Conservation (phyloP, 257 asterid genomes). For the Leonotis leonurus region DNA sequence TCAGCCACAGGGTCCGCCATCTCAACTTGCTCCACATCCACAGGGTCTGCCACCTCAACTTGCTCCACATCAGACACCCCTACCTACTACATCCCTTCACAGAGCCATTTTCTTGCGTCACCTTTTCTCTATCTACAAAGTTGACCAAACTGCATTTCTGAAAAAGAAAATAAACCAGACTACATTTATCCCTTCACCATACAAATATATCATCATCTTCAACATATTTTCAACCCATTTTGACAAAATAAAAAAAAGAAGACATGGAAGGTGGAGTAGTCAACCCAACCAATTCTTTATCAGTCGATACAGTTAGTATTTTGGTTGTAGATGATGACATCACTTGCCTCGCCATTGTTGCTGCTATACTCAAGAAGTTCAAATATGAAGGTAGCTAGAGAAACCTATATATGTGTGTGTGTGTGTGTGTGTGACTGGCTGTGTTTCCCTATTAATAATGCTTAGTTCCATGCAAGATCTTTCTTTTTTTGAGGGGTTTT, state of each 20-base stretch:
- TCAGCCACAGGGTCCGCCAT: no score
- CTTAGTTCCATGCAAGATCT: background rate
- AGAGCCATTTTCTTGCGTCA: background rate
- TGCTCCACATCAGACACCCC: no score
- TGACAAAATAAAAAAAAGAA: background rate
- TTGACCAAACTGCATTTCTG: no score
- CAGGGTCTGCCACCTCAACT: no score
- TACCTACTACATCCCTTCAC: background rate
- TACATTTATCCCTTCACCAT: background rate
- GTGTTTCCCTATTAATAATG: no score
- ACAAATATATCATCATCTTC: conserved; percentile 13
- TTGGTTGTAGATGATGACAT: no score
- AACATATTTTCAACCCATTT: conserved; percentile 10
- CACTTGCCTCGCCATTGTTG: conserved; percentile 38
- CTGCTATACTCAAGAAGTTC: conserved; percentile 41
- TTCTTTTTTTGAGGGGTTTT: background rate
- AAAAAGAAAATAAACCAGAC: no score
- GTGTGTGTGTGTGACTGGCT: background rate
- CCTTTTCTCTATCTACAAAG: conserved; percentile 19
- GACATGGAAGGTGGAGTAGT: conserved; percentile 22
- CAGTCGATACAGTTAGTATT: no score
- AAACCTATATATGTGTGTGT: no score
- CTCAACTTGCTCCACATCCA: no score
- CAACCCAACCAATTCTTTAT: background rate
- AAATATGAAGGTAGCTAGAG: conserved; percentile 40